phyloP scores from a whole-genome alignment of 768 basidiomycete genomes.

The Russula earlei region DNA sequence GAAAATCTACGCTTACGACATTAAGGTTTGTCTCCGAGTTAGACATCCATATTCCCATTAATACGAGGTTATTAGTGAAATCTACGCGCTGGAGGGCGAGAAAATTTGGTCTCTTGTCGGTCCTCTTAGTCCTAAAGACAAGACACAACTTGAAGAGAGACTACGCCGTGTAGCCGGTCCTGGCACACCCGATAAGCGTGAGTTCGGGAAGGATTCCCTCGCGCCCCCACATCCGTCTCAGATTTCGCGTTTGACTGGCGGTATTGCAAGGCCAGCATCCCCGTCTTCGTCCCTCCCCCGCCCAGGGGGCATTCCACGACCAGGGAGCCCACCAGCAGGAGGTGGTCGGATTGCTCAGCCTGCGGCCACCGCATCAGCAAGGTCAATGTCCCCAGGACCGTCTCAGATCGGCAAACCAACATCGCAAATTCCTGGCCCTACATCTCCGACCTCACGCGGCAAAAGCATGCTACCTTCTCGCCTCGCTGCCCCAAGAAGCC shows the following conservation, averaged over 20 bases:
- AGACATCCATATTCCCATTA: background rate
- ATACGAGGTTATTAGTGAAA: slow-evolving; percentile 44
- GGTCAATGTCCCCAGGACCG: slow-evolving; percentile 32
- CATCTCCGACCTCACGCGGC: slow-evolving; percentile 38
- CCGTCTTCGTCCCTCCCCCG: slow-evolving; percentile 34
- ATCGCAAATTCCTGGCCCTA: slow-evolving; percentile 26
- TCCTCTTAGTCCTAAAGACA: slow-evolving; percentile 71
- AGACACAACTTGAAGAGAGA: slow-evolving; percentile 85
- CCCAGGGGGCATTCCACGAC: slow-evolving; percentile 36
- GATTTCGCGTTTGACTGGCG: slow-evolving; percentile 44
- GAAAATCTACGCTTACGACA: slow-evolving; percentile 76
- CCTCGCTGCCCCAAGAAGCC: slow-evolving; percentile 54
- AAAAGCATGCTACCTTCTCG: slow-evolving; percentile 70
- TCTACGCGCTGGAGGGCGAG: slow-evolving; percentile 75
- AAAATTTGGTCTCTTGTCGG: slow-evolving; percentile 78
- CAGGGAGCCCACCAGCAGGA: slow-evolving; percentile 39
- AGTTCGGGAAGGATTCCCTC: slow-evolving; percentile 30
- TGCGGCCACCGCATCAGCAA: slow-evolving; percentile 31
- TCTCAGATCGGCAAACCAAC: slow-evolving; percentile 23
- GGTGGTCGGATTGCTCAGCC: slow-evolving; percentile 37
- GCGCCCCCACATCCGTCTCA: slow-evolving; percentile 35
- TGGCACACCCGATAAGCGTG: slow-evolving; percentile 34
- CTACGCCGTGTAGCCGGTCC: slow-evolving; percentile 73
- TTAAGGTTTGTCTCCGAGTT: slow-evolving; percentile 51
- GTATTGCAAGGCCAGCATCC: slow-evolving; percentile 40